Percentiles rank a stretch among this genome's conserved stretches.
Conservation (phyloP, 257 asterid genomes). For the Gentiana straminea region DNA sequence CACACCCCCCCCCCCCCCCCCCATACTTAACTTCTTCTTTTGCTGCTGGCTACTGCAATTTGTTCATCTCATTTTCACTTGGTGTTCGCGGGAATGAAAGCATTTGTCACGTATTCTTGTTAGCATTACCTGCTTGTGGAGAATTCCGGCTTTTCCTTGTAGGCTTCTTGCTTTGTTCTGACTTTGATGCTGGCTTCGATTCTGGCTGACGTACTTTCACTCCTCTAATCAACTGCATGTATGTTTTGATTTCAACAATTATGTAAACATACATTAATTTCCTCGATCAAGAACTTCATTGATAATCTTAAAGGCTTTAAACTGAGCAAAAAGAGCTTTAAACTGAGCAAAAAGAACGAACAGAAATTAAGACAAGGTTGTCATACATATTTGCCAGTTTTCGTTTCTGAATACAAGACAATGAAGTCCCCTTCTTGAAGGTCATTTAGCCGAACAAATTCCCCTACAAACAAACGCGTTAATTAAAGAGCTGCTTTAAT, state of each 20-base stretch:
- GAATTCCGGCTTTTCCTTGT: constrained; percentile 48
- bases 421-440: constrained; percentile 44
- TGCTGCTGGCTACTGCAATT: too few relatives aligned
- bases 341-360: too few relatives aligned
- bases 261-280: background rate
- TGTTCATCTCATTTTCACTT: too few relatives aligned
- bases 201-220: constrained; percentile 71
- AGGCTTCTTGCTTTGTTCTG: constrained; percentile 54
- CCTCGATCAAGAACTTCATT: too few relatives aligned
- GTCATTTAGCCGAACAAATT: constrained; percentile 30
- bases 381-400: constrained; percentile 65
- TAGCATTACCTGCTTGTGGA: constrained; percentile 23
- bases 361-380: too few relatives aligned
- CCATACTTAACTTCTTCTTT: too few relatives aligned
- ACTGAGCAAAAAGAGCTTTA: too few relatives aligned
- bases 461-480: constrained; percentile 14
- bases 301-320: too few relatives aligned
- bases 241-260: background rate
- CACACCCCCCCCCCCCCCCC: too few relatives aligned
- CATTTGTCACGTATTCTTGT: background rate
- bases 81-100: too few relatives aligned
- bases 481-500: too few relatives aligned
- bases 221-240: constrained; percentile 67
- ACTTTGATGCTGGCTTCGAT: too few relatives aligned
- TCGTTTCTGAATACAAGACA: constrained; percentile 33